Conservation (phyloP, 2,329 filamentous ascomycete species). For the Fusarium mundagurra region DNA sequence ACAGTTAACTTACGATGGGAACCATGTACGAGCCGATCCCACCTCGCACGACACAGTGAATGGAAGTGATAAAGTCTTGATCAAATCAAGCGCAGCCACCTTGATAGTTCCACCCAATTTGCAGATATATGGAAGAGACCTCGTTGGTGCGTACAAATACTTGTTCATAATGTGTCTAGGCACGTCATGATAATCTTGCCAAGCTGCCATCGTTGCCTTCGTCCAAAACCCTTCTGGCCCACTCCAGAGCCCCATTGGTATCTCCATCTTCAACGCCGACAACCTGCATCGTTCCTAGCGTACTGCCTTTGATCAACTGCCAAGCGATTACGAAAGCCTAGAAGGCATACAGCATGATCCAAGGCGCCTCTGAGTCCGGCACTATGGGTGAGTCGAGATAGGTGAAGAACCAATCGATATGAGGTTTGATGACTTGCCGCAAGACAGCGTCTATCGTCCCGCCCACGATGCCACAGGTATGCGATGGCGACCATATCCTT, state of each 20-base stretch:
- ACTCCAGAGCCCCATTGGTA: not conserved
- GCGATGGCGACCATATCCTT: slow-evolving; percentile 53
- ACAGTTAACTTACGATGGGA: not conserved
- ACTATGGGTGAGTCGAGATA: slow-evolving; percentile 46
- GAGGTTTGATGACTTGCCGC: slow-evolving; percentile 46
- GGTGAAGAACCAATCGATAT: slow-evolving; percentile 52
- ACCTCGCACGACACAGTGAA: not conserved
- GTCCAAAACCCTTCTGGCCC: slow-evolving; percentile 6
- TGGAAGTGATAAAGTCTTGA: not conserved
- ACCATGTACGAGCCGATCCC: not conserved
- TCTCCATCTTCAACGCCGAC: slow-evolving; percentile 12
- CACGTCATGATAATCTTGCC: slow-evolving; percentile 13
- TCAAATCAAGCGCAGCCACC: fast-evolving
- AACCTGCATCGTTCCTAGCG: slow-evolving; percentile 44
- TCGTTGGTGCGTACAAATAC: not conserved
- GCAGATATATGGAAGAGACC: not conserved
- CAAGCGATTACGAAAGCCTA: slow-evolving; percentile 54
- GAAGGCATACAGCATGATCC: slow-evolving; percentile 52
- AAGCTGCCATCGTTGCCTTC: slow-evolving; percentile 6
- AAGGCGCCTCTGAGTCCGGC: slow-evolving; percentile 49
- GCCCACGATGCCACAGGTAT: slow-evolving; percentile 52
- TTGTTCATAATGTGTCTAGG: slow-evolving; percentile 1
- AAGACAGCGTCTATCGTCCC: slow-evolving; percentile 50
- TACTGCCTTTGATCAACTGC: slow-evolving; percentile 47
- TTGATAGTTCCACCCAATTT: not conserved